Evolutionary conservation across 2,329 filamentous ascomycete genomes (phyloP).

Genomic region (Penicillium sp.): DNA sequence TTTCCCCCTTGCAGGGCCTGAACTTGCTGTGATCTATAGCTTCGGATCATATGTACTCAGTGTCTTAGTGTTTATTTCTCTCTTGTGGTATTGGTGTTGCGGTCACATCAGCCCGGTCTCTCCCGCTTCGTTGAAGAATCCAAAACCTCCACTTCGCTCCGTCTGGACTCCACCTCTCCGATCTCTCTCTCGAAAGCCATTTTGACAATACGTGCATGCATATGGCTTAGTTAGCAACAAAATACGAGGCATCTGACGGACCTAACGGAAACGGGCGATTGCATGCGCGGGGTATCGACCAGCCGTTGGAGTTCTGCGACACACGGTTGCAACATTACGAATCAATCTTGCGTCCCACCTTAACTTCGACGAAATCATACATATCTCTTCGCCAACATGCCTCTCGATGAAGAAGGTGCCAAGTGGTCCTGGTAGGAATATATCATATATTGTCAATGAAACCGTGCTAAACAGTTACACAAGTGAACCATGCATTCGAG

Average conservation of each 20-base stretch:
- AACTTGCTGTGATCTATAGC: background rate
- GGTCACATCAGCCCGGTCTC: background rate
- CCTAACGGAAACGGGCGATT: conserved; percentile 2
- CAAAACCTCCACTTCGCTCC: conserved; percentile 8
- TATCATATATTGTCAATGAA: background rate
- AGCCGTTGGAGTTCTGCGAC: background rate
- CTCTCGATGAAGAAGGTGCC: conserved; percentile 44
- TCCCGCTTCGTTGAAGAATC: conserved; percentile 2
- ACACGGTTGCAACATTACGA: conserved; percentile 8
- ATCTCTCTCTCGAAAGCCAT: background rate
- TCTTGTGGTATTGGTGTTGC: background rate
- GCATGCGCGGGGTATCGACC: conserved; percentile 5
- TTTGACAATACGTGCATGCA: background rate
- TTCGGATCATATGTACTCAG: background rate
- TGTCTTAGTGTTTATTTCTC: background rate
- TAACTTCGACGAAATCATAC: background rate
- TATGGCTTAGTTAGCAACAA: background rate
- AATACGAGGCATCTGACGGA: background rate
- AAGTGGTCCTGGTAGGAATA: conserved; percentile 47
- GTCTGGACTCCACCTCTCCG: conserved; percentile 9
- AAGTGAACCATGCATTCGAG: conserved; percentile 51
- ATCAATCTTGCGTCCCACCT: conserved; percentile 9
- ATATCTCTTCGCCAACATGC: conserved; percentile 32
- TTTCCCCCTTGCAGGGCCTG: background rate
- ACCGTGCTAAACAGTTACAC: conserved; percentile 7